Percentiles rank a stretch among this genome's conserved stretches.
phyloP scores from a whole-genome alignment of 768 basidiomycete genomes.

The Rossbeevera mucosa region DNA sequence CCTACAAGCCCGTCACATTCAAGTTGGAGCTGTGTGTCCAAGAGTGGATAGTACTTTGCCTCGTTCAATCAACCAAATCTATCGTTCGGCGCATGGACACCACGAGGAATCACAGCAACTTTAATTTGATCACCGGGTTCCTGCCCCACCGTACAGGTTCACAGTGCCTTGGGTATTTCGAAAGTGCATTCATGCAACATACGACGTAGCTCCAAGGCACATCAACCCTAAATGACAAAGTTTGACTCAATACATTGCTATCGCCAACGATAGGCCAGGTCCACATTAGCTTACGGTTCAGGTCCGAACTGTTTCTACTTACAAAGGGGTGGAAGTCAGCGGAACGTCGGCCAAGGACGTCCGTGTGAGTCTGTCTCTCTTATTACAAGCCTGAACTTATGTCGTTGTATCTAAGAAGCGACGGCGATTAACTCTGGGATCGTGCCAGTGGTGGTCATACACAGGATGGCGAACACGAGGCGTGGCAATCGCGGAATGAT shows the following conservation, averaged over 20 bases:
- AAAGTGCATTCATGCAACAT: background rate
- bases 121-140: background rate
- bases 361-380: background rate
- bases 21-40: background rate
- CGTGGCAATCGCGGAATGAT: background rate
- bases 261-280: too few species aligned
- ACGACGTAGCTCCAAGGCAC: background rate
- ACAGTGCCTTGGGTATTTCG: background rate
- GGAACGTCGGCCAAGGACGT: background rate
- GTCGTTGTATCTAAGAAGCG: background rate
- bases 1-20: too few species aligned
- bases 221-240: background rate
- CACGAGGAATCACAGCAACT: background rate
- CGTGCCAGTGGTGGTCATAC: background rate
- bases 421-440: constrained; percentile 10
- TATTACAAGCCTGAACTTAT: background rate
- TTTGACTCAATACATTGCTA: background rate
- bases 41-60: background rate
- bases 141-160: background rate
- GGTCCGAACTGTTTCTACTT: background rate
- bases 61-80: background rate
- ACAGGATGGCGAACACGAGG: constrained; percentile 16
- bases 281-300: background rate
- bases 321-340: background rate
- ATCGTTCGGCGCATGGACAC: background rate